Evolutionary conservation across 1,284 basidiomycete genomes (phyloP).

Genomic region (Ceratobasidium sp.): DNA sequence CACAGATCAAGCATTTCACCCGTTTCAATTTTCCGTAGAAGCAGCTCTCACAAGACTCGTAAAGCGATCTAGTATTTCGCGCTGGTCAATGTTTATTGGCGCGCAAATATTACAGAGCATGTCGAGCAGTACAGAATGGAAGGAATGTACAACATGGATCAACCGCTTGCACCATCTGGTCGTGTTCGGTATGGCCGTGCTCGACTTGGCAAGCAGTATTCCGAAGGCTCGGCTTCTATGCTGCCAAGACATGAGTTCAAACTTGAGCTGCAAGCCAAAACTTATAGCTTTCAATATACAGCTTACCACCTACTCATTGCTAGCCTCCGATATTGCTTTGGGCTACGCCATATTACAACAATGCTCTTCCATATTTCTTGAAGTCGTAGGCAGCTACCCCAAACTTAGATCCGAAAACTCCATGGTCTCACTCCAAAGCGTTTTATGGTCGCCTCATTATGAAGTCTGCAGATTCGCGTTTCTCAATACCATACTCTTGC

Average conservation of each 20-base stretch:
- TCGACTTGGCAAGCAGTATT: background rate
- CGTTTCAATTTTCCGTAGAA: background rate
- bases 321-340: background rate
- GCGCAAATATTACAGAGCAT: constrained; percentile 1
- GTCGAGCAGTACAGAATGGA: background rate
- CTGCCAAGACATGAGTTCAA: background rate
- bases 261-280: background rate
- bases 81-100: constrained; percentile 27
- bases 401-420: background rate
- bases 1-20: background rate
- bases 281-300: background rate
- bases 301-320: background rate
- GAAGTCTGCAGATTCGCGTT: constrained; percentile 7
- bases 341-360: constrained; percentile 3
- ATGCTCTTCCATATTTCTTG: background rate
- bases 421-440: background rate
- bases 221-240: background rate
- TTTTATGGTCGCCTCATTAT: background rate
- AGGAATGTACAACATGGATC: background rate
- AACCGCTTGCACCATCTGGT: background rate
- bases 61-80: constrained; percentile 13
- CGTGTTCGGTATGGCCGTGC: background rate
- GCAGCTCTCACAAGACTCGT: background rate
- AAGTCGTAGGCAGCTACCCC: background rate
- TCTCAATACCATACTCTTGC: background rate